Base-by-base conservation (phyloP, 192 early-diverging fungal species). In the Haplosporangium gracile region DNA sequence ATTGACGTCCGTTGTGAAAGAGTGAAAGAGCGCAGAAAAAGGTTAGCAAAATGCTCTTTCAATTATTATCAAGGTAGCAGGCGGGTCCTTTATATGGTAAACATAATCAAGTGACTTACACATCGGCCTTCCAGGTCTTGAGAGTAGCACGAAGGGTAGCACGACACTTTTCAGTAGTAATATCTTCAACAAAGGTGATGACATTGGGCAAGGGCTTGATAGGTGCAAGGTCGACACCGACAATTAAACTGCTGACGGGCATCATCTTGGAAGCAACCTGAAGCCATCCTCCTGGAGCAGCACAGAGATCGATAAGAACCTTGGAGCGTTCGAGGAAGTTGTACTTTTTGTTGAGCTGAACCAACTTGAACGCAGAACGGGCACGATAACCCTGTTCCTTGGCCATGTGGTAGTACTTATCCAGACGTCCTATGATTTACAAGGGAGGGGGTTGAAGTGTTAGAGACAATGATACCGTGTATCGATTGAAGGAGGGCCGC, bases 381-480 rank as follows among this genome's bases (percentile, higher is more conserved):
- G 98, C 97, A 82, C 98, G 94, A 92, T 97, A 99, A 73, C 98
- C 98, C 88, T 98, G 97, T 85, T 99, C 98, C 92, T 99, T 99
- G 89, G 98, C 98, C 93, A 99, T 94, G 88, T 99, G 96, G 92
- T 99, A 99, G 94, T 97, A 99, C 93, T 99, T 99, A 92, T 99
- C 98, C 91, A 99, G 94, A 90, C 98, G 96, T 49, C 98, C 98
- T 93, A 95, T 72, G 18, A 24, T 24, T n/a, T 47, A 29, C 20
- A 47, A 18, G 10, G 1, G 16, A n/a, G 26, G 34, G 4, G 13
- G 45, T n/a, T n/a, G 43, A 15, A 39, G 16, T 76, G 43, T 18
- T 20, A 38, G 49, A 51, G 7, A 53, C 13, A 39, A 51, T 29
- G 24, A 32, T 36, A 75, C n/a, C 22, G 18, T 29, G 51, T 29